Conservation (phyloP, 2,329 filamentous ascomycete genomes). For the Cercospora sesami region DNA sequence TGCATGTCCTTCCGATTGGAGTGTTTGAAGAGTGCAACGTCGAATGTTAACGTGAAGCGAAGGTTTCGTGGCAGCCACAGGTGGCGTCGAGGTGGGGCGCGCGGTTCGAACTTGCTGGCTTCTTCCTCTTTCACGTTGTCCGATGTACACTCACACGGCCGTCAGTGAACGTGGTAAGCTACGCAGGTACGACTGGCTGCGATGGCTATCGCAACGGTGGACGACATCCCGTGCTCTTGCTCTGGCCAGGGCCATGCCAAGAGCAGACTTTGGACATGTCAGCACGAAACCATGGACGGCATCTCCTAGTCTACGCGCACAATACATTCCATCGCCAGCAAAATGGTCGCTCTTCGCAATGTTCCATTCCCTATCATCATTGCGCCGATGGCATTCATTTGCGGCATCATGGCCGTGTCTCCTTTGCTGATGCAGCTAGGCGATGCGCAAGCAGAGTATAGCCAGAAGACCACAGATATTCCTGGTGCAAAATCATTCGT, state of each 20-base stretch:
- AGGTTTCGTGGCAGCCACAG: background rate
- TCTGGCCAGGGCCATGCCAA: background rate
- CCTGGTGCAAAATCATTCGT: conserved; percentile 37
- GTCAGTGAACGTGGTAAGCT: background rate
- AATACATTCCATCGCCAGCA: background rate
- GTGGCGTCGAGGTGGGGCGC: background rate
- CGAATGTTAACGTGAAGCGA: background rate
- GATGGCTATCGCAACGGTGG: background rate
- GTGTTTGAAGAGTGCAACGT: background rate
- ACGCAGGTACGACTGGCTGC: background rate
- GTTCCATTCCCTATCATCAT: conserved; percentile 4
- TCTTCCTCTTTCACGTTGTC: background rate
- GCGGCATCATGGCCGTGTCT: conserved; percentile 16
- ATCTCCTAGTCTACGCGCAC: background rate
- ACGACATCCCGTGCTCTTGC: background rate
- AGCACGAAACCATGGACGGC: background rate
- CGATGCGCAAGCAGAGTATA: conserved; percentile 19
- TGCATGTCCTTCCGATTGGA: background rate
- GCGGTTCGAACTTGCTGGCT: background rate
- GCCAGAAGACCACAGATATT: conserved; percentile 5
- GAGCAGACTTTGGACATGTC: background rate
- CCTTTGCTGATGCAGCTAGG: conserved; percentile 23
- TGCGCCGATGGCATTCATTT: conserved; percentile 14
- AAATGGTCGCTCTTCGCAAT: background rate
- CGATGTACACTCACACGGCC: background rate